phyloP scores from a whole-genome alignment of 139 green algal species.

The Volvox africanus region DNA sequence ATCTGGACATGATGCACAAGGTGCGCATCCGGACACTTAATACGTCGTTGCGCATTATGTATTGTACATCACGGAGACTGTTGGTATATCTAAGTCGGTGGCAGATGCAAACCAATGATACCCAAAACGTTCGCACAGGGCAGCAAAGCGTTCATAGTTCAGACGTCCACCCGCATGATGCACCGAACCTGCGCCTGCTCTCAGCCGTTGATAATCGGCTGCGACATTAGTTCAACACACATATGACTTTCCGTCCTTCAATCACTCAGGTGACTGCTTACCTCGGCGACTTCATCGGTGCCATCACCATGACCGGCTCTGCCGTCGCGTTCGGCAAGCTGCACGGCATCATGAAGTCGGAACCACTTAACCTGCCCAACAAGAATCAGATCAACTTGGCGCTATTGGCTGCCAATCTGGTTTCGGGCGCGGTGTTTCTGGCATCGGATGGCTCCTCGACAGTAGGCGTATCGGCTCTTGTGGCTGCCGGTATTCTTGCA shows the following conservation, averaged over 20 bases:
- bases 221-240: no score
- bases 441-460: neutral
- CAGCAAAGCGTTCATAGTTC: no score
- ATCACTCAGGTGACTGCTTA: slow-evolving; percentile 67
- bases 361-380: slow-evolving; percentile 78
- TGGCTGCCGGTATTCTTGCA: slow-evolving; percentile 69
- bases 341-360: slow-evolving; percentile 79
- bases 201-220: neutral
- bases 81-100: no score
- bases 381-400: slow-evolving; percentile 57
- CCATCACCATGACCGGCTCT: slow-evolving; percentile 88
- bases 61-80: no score
- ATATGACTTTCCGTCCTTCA: neutral
- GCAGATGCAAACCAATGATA: no score
- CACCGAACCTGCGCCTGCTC: no score
- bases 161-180: no score
- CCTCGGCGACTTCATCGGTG: slow-evolving; percentile 87
- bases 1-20: slow-evolving; percentile 76
- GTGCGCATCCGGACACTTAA: neutral
- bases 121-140: no score
- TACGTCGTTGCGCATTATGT: no score
- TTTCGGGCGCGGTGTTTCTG: slow-evolving; percentile 60
- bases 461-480: slow-evolving; percentile 60
- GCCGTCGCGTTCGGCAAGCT: slow-evolving; percentile 93
- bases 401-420: slow-evolving; percentile 60